phyloP scores from a whole-genome alignment of 495 filamentous ascomycete genomes.

The Trichoderma virens region DNA sequence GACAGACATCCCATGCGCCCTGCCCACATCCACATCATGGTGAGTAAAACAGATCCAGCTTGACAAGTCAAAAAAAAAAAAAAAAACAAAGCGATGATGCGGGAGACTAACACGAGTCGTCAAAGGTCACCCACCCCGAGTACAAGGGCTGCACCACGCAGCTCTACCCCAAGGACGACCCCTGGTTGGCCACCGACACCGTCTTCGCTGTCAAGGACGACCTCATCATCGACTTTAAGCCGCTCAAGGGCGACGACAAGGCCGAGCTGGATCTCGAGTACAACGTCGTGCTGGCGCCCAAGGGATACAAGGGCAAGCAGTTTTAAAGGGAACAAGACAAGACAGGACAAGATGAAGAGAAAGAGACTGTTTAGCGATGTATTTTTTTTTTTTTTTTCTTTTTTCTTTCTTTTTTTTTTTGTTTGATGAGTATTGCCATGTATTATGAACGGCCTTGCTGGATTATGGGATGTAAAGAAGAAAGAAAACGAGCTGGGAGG shows the following conservation, averaged over 20 bases:
- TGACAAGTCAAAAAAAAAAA: no score
- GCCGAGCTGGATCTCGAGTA: conserved; percentile 65
- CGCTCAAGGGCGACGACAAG: conserved; percentile 51
- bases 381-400: no score
- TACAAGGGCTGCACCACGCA: conserved; percentile 67
- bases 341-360: background rate
- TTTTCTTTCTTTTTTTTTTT: no score
- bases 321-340: conserved; percentile 9
- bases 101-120: background rate
- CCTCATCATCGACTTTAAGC: conserved; percentile 63
- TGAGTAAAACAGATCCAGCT: conserved; percentile 28
- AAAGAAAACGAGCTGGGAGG: no score
- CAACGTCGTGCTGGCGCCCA: conserved; percentile 48
- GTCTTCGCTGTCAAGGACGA: conserved; percentile 79
- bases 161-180: conserved; percentile 65
- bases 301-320: conserved; percentile 41
- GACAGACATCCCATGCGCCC: conserved; percentile 79
- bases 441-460: no score
- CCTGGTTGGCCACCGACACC: conserved; percentile 61
- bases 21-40: conserved; percentile 80
- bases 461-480: no score
- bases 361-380: background rate
- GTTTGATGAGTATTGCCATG: no score
- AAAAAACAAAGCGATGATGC: conserved; percentile 1
- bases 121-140: conserved; percentile 36